These are phyloP conservation scores for Syncephalastrum contaminatum DNA, from an alignment of 371 early-diverging fungal genomes.

Conservation along the genomic window DNA sequence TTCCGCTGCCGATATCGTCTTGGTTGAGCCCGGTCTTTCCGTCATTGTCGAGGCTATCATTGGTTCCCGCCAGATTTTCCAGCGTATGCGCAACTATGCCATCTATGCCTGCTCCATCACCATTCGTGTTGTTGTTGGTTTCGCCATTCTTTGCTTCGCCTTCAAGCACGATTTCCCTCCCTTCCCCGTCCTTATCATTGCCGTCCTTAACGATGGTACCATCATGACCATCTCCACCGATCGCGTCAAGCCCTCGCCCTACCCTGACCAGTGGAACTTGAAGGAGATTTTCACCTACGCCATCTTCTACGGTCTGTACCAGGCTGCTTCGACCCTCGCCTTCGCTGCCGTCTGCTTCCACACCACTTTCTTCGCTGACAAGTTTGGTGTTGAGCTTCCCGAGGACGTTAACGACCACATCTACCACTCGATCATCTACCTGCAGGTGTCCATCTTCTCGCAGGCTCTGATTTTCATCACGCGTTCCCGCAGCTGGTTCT, in stretches of 20 bases:
- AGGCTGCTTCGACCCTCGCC: constrained; percentile 43
- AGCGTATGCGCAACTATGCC: constrained; percentile 57
- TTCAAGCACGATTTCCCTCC: constrained; percentile 55
- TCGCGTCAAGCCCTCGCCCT: constrained; percentile 46
- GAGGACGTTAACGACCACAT: constrained; percentile 40
- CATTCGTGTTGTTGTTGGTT: constrained; percentile 55
- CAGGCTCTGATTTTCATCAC: constrained; percentile 64
- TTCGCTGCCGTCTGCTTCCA: constrained; percentile 39
- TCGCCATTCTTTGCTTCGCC: constrained; percentile 49
- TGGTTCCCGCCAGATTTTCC: constrained; percentile 61
- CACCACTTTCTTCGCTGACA: constrained; percentile 43
- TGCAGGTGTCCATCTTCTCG: constrained; percentile 60
- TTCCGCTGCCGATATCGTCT: constrained; percentile 69
- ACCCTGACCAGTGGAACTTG: constrained; percentile 50
- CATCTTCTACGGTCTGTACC: constrained; percentile 47
- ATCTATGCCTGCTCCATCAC: constrained; percentile 54
- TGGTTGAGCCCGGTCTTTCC: constrained; percentile 69
- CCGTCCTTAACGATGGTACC: constrained; percentile 53
- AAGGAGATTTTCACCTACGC: constrained; percentile 49
- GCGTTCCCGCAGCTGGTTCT: constrained; percentile 62
- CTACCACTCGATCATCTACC: constrained; percentile 56
- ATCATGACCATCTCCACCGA: constrained; percentile 53
- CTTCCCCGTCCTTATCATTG: constrained; percentile 48
- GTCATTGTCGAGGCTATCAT: constrained; percentile 61
- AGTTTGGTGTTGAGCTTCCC: constrained; percentile 30